Base-by-base conservation (phyloP, 169 alveolate species). In the Babesia divergens region DNA sequence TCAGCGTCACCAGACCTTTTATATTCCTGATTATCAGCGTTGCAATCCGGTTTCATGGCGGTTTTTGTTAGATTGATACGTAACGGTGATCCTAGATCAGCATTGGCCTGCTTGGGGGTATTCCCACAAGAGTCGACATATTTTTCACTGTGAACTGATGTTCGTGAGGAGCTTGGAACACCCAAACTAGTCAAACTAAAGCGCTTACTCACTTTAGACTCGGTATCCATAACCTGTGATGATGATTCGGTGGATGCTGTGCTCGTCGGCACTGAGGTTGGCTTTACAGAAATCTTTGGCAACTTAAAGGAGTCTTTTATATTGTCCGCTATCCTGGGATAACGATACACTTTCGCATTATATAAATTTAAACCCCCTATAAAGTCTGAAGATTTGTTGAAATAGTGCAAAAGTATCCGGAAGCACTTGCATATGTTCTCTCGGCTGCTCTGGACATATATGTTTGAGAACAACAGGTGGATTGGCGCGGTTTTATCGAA, bases 391-490 rank as follows among this genome's bases (percentile, higher is more conserved):
- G 43, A 62, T 34, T 47, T 62, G 53, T 62, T 59, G 44, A 80
- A 80, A 52, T 69, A 80, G 42, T 53, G 50, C 64, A 69, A n/a
- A 1, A 80, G 72, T 44, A 80, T 62, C 14, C 83, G 64, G 51
- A 68, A 62, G 50, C 88, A 80, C 54, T 64, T 70, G 24, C 22
- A 37, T 31, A 80, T 65, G 62, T 80, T 70, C 11, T 53, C 34
- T 22, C 88, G 40, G 44, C 62, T 60, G 31, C 75, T 59, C 66
- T 60, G 38, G 42, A 80, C 60, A 46, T 62, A 60, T 28, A 80
- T 65, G 56, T 80, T 80, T 22, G 88, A 80, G 71, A 80, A 80
- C 2, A 80, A 65, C 2, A 80, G 58, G 58, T 80, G 83, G 32
- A 80, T 7, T 4, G 84, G 80, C n/a, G 83, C 20, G 4, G 88